Evolutionary conservation across 495 filamentous ascomycete genomes (phyloP), one percentile per base, ranked within the genome.

Genomic region (Podospora pseudopauciseta): DNA sequence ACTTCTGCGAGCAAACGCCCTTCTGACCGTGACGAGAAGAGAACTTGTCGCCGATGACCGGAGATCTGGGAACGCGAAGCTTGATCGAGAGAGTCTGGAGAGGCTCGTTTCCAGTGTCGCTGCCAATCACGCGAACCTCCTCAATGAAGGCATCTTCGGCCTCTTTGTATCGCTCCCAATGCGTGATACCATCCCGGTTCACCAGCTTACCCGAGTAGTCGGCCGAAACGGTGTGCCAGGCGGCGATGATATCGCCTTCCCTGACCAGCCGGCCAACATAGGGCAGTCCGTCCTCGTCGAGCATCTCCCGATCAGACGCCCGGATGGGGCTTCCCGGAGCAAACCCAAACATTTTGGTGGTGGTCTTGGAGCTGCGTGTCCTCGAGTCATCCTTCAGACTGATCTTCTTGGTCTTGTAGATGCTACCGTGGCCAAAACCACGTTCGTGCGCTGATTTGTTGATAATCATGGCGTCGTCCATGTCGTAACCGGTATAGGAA

Each of bases 381-480:
- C 86, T 82, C 20, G 85, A 84, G 49, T 89, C 86, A 49, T 97
- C 93, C 58, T 90, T 88, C 9, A 97, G 86, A 56, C 88, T 86
- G 78, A 92, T 86, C 69, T 93, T 89, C 80, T 97, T 97, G 44
- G 92, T 96, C 82, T 99, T 99, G 85, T 97, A 98, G 75, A 99
- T 92, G 7, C 92, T 96, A 58, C 95, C 95, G 76, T 98, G 87
- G 58, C 91, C 94, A 75, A 98, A 98, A n/a, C 95, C 95, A 67
- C 95, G 90, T 78, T 99, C 95, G 80, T 97, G 92, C 2, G 94
- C 88, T 16, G 94, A 97, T 77, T 99, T 99, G 83, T 97, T 97
- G 74, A 99, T 85, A 72, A 99, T 97, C 95, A 99, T 99, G 77
- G 95, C 95, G 81, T 99, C 95, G 83, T 99, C 95, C 95, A 99